phyloP scores from a whole-genome alignment of 108 stramenopile genomes.

The Fragilaria crotonensis region DNA sequence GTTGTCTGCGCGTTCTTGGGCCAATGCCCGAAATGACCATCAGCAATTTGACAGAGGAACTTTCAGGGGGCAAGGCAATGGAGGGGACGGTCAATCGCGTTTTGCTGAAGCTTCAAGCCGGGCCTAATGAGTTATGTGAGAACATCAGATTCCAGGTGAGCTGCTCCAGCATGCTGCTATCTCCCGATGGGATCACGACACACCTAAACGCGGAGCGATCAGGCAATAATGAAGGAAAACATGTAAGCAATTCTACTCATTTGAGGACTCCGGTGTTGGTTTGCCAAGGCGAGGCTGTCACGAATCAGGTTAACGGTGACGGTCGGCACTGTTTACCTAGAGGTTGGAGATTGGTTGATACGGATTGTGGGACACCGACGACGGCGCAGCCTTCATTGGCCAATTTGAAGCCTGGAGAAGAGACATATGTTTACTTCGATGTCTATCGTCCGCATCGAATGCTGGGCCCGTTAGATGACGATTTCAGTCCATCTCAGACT shows the following conservation, averaged over 20 bases:
- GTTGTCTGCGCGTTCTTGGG: slow-evolving; percentile 59
- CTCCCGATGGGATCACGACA: slow-evolving; percentile 21
- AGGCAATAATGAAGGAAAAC: slow-evolving; percentile 1
- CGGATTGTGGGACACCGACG: neutral
- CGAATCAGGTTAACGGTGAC: slow-evolving; percentile 5
- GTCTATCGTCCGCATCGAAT: slow-evolving; percentile 45
- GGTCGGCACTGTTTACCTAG: slow-evolving; percentile 43
- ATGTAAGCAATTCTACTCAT: neutral
- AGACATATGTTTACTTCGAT: slow-evolving; percentile 45
- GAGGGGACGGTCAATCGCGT: slow-evolving; percentile 85
- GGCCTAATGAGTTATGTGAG: slow-evolving; percentile 37
- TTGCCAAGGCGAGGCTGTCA: neutral
- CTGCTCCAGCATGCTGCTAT: slow-evolving; percentile 29
- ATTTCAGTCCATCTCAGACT: no score
- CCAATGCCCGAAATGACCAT: slow-evolving; percentile 59
- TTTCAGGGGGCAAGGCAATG: slow-evolving; percentile 44
- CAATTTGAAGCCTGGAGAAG: slow-evolving; percentile 33
- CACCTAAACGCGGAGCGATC: slow-evolving; percentile 4
- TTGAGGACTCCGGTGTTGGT: slow-evolving; percentile 29
- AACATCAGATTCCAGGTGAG: slow-evolving; percentile 39
- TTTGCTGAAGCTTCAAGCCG: slow-evolving; percentile 50
- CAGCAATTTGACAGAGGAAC: slow-evolving; percentile 48
- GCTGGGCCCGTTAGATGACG: neutral
- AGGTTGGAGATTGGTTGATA: slow-evolving; percentile 48
- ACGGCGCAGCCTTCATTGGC: slow-evolving; percentile 10